phyloP scores from a whole-genome alignment of 148 eudicot genomes.

The Silene latifolia region DNA sequence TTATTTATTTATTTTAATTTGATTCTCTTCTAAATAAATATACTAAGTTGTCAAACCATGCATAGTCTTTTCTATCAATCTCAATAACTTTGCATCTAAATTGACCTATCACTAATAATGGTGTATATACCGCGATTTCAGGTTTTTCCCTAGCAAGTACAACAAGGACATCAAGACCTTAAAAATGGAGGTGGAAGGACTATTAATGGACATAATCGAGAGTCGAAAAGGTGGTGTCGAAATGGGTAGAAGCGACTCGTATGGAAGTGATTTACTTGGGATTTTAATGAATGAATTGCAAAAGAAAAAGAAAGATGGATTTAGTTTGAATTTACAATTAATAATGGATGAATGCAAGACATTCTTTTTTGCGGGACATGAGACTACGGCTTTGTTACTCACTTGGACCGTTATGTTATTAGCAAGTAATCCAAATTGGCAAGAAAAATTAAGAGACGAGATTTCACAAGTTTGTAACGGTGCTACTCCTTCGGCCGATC shows the following conservation, averaged over 20 bases:
- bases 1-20: neutral
- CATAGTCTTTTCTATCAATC: conserved; percentile 20
- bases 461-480: conserved; percentile 56
- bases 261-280: conserved; percentile 79
- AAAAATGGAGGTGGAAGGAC: conserved; percentile 66
- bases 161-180: conserved; percentile 74
- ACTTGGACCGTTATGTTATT: conserved; percentile 90
- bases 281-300: conserved; percentile 68
- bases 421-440: conserved; percentile 76
- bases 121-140: conserved; percentile 18
- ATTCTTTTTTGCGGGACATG: conserved; percentile 85
- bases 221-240: conserved; percentile 60
- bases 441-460: conserved; percentile 57
- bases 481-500: conserved; percentile 45
- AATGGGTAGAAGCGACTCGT: conserved; percentile 63
- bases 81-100: conserved; percentile 17
- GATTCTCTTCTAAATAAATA: conserved; percentile 6
- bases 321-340: conserved; percentile 54
- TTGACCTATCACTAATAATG: conserved; percentile 6
- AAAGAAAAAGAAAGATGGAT: conserved; percentile 40
- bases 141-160: conserved; percentile 92
- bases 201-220: conserved; percentile 76
- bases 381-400: conserved; percentile 71
- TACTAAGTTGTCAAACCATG: neutral
- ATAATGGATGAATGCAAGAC: conserved; percentile 97